Evolutionary conservation across 1,284 basidiomycete species (phyloP).

Genomic region (Cryptococcus sp.): DNA sequence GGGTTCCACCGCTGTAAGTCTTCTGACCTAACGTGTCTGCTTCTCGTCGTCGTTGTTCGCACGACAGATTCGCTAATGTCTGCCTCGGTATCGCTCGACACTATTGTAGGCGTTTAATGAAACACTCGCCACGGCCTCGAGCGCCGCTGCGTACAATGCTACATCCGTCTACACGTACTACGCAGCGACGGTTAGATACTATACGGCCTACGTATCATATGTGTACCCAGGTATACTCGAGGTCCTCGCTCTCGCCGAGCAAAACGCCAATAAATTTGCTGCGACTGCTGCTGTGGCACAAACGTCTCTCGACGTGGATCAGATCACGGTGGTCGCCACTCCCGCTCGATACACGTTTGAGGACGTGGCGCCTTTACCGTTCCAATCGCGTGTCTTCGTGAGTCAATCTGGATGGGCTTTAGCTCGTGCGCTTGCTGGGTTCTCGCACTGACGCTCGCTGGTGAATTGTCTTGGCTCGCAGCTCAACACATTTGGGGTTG

Average conservation of each 20-base stretch:
- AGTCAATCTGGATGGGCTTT: no score
- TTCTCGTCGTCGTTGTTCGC: no score
- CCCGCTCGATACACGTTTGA: neutral
- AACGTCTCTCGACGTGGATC: neutral
- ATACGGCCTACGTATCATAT: slow-evolving; percentile 1
- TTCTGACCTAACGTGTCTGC: neutral
- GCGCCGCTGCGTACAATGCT: neutral
- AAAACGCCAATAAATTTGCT: neutral
- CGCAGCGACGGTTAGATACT: slow-evolving; percentile 4
- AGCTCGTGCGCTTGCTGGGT: no score
- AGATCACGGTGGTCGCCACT: neutral
- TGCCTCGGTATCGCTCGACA: no score
- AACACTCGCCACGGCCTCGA: neutral
- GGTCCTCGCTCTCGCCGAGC: neutral
- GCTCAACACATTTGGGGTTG: slow-evolving; percentile 20
- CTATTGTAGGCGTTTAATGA: no score
- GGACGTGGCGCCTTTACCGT: slow-evolving; percentile 14
- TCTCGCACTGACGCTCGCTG: no score
- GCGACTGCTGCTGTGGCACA: neutral
- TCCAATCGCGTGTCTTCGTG: slow-evolving; percentile 12
- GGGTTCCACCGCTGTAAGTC: neutral
- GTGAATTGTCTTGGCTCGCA: neutral
- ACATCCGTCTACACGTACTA: neutral
- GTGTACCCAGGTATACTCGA: neutral
- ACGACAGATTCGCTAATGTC: no score